These are phyloP conservation scores for Boeremia lycopersici DNA, from an alignment of 2,329 filamentous ascomycete species.

Conservation along the genomic window DNA sequence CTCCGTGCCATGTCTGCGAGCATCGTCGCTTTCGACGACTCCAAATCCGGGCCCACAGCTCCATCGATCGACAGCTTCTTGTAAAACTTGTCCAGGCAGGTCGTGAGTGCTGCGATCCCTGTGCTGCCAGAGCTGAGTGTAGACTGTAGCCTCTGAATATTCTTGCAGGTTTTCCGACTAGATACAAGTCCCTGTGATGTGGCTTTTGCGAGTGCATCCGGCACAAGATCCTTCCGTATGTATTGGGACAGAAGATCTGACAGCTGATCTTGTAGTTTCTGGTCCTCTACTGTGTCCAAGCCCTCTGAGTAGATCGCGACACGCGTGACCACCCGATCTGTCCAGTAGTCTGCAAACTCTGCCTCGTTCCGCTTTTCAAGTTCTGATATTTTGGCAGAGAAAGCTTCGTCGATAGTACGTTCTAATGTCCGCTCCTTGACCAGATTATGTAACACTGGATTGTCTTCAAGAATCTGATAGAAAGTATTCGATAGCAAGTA, in stretches of 20 bases:
- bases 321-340: conserved; percentile 36
- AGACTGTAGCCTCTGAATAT: conserved; percentile 35
- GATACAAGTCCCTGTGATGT: conserved; percentile 36
- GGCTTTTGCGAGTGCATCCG: conserved; percentile 40
- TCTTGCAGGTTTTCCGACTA: conserved; percentile 41
- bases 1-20: conserved; percentile 42
- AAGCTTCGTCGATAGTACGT: conserved; percentile 31
- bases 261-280: conserved; percentile 43
- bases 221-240: conserved; percentile 41
- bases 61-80: conserved; percentile 40
- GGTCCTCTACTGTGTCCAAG: conserved; percentile 30
- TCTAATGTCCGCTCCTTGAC: conserved; percentile 26
- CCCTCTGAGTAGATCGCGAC: conserved; percentile 34
- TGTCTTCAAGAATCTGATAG: conserved; percentile 8
- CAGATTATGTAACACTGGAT: conserved; percentile 21
- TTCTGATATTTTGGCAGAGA: conserved; percentile 29
- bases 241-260: conserved; percentile 39
- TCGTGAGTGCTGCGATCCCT: conserved; percentile 15
- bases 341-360: conserved; percentile 42
- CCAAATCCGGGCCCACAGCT: conserved; percentile 9
- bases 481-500: conserved; percentile 30
- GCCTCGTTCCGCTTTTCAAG: conserved; percentile 39
- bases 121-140: conserved; percentile 24
- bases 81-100: conserved; percentile 40
- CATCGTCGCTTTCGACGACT: conserved; percentile 31